Conservation (phyloP, 1,284 basidiomycete genomes). For the Leucoagaricus sp. region DNA sequence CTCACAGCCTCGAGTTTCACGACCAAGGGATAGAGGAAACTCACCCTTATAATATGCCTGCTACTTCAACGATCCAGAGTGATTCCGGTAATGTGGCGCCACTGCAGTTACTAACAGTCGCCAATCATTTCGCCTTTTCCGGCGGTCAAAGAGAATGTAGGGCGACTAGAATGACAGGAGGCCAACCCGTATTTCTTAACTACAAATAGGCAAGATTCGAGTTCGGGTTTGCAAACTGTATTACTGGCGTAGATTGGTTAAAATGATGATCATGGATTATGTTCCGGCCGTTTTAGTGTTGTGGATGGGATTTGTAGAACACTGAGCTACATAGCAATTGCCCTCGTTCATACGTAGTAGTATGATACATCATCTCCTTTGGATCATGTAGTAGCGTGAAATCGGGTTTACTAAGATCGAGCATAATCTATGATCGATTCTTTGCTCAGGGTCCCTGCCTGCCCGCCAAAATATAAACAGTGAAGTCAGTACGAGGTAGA, state of each 20-base stretch:
- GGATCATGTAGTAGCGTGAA: too few species aligned
- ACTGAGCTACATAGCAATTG: too few species aligned
- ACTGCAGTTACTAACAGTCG: constrained; percentile 5
- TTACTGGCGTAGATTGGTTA: too few species aligned
- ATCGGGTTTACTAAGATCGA: too few species aligned
- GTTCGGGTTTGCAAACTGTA: too few species aligned
- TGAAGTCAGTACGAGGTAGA: not conserved
- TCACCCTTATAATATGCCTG: not conserved
- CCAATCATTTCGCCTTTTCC: constrained; percentile 7
- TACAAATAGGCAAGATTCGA: too few species aligned
- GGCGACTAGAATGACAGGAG: too few species aligned
- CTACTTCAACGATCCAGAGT: not conserved
- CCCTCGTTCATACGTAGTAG: too few species aligned
- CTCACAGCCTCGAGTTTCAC: not conserved
- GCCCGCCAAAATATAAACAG: not conserved
- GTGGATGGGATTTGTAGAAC: not conserved
- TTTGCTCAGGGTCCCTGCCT: too few species aligned
- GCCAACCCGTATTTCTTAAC: too few species aligned
- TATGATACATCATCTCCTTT: too few species aligned
- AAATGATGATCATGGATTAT: not conserved
- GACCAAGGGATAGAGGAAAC: not conserved
- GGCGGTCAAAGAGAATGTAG: constrained; percentile 4
- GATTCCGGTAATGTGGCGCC: not conserved
- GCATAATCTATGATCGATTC: too few species aligned
- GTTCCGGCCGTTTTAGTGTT: constrained; percentile 4